Evolutionary conservation across 1,139 yeast species (phyloP).

Genomic region (Chernovozyma aurita): DNA sequence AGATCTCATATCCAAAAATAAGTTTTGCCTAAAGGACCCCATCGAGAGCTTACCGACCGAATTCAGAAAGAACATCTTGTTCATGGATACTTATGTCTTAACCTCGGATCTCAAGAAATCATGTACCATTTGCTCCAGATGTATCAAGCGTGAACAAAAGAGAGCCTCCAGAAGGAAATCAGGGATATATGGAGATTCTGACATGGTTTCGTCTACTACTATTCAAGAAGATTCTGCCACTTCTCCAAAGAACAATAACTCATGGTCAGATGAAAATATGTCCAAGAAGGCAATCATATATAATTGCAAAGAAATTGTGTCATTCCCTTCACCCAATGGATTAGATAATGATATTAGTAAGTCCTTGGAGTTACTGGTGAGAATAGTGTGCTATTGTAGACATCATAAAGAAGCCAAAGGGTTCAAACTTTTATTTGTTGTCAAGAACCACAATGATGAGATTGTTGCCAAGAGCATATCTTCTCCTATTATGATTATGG

Average conservation of each 20-base stretch:
- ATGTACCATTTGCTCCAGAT: slow-evolving; percentile 78
- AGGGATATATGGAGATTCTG: slow-evolving; percentile 51
- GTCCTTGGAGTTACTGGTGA: slow-evolving; percentile 68
- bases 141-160: slow-evolving; percentile 88
- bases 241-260: slow-evolving; percentile 35
- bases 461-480: slow-evolving; percentile 73
- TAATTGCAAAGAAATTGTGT: slow-evolving; percentile 82
- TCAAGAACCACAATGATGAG: slow-evolving; percentile 55
- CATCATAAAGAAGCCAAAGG: slow-evolving; percentile 87
- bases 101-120: slow-evolving; percentile 49
- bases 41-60: slow-evolving; percentile 39
- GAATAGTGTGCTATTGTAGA: slow-evolving; percentile 93
- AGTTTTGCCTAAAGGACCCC: slow-evolving; percentile 59
- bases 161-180: slow-evolving; percentile 85
- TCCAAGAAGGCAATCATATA: slow-evolving; percentile 81
- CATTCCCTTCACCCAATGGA: slow-evolving; percentile 64
- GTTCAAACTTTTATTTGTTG: slow-evolving; percentile 66
- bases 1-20: slow-evolving; percentile 83
- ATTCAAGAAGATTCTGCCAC: slow-evolving; percentile 3
- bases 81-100: slow-evolving; percentile 63
- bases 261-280: slow-evolving; percentile 72
- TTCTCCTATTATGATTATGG: slow-evolving; percentile 82
- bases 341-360: slow-evolving; percentile 30
- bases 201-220: background rate
- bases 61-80: slow-evolving; percentile 50